Percentiles rank a stretch among this genome's conserved stretches.
Conservation (phyloP, 2,329 filamentous ascomycete genomes). For the Hymenoscyphus repandus region DNA sequence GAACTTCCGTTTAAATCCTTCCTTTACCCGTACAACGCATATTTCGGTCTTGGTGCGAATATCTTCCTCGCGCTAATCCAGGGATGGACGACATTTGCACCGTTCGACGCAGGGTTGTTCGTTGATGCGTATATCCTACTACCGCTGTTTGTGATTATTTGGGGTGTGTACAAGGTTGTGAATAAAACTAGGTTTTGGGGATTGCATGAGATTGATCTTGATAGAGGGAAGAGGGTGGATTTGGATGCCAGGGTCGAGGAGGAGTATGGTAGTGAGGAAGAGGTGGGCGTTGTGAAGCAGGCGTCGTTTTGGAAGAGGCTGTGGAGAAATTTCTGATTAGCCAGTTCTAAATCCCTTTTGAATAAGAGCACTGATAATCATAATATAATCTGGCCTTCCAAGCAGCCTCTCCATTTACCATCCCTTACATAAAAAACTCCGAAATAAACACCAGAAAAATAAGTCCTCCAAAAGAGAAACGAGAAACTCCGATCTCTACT, state of each 20-base stretch:
- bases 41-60: slow-evolving; percentile 53
- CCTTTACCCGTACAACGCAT: slow-evolving; percentile 53
- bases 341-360: too few relatives aligned
- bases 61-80: slow-evolving; percentile 55
- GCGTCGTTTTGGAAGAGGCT: too few relatives aligned
- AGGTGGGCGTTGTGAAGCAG: too few relatives aligned
- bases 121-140: slow-evolving; percentile 60
- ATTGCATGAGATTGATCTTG: slow-evolving; percentile 49
- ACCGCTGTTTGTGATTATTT: slow-evolving; percentile 55
- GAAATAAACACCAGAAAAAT: too few relatives aligned
- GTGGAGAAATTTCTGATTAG: too few relatives aligned
- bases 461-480: too few relatives aligned
- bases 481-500: too few relatives aligned
- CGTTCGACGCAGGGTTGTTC: slow-evolving; percentile 53
- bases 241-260: slow-evolving; percentile 36
- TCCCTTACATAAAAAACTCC: too few relatives aligned
- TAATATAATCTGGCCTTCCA: too few relatives aligned
- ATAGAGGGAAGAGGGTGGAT: slow-evolving; percentile 50
- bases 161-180: slow-evolving; percentile 47
- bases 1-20: slow-evolving; percentile 52
- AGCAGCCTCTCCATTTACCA: too few relatives aligned
- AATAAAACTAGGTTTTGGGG: slow-evolving; percentile 49
- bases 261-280: slow-evolving; percentile 1
- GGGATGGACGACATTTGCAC: slow-evolving; percentile 55
- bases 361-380: too few relatives aligned